phyloP scores from a whole-genome alignment of 352 stramenopile genomes.

The Globisporangium irregulare region DNA sequence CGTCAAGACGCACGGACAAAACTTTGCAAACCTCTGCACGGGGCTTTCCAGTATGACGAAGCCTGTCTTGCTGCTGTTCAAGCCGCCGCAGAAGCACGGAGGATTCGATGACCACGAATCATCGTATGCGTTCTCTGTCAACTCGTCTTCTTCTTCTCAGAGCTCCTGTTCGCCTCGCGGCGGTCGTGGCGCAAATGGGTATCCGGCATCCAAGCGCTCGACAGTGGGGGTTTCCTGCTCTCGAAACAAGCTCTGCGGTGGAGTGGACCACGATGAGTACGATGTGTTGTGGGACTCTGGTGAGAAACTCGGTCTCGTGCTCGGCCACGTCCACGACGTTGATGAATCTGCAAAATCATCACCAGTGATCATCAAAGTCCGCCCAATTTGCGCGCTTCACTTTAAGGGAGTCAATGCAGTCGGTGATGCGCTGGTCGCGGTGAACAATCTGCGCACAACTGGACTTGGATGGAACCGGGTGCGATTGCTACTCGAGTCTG shows the following conservation, averaged over 20 bases:
- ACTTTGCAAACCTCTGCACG: slow-evolving; percentile 32
- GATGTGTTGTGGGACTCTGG: slow-evolving; percentile 13
- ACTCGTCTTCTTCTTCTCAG: slow-evolving; percentile 5
- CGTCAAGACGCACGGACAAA: slow-evolving; percentile 19
- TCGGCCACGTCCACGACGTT: not conserved
- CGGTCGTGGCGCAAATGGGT: not conserved
- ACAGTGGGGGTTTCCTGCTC: not conserved
- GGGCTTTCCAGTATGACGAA: slow-evolving; percentile 39
- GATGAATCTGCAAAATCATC: not conserved
- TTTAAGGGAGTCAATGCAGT: slow-evolving; percentile 27
- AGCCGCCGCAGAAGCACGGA: slow-evolving; percentile 19
- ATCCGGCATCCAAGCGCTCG: not conserved
- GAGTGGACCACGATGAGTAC: slow-evolving; percentile 10
- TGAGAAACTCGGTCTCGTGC: slow-evolving; percentile 16
- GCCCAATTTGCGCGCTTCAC: slow-evolving; percentile 26
- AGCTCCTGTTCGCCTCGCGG: not conserved
- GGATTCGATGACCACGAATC: slow-evolving; percentile 20
- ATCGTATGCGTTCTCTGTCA: slow-evolving; percentile 10
- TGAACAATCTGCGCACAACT: slow-evolving; percentile 32
- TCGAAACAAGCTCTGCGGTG: not conserved
- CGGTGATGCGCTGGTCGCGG: slow-evolving; percentile 33
- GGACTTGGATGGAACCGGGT: slow-evolving; percentile 26
- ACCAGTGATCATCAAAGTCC: slow-evolving; percentile 14
- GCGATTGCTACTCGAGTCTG: slow-evolving; percentile 28
- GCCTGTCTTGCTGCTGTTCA: slow-evolving; percentile 50